Evolutionary conservation across 139 green algal genomes (phyloP).

Genomic region (Closterium sp.): DNA sequence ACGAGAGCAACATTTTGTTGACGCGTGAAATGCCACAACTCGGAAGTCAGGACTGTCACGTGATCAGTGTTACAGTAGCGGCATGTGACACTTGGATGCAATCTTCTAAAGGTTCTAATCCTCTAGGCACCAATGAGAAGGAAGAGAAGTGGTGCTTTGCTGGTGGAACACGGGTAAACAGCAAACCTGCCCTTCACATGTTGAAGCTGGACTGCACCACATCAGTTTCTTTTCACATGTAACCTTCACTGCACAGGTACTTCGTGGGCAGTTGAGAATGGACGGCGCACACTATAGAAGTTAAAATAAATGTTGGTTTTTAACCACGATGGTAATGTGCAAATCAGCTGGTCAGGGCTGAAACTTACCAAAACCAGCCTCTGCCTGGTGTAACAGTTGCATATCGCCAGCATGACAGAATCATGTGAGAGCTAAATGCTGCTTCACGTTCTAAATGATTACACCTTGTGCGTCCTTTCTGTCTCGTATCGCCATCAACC

Average conservation of each 20-base stretch:
- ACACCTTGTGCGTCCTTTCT: not conserved
- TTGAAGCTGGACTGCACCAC: no score
- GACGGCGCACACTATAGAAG: no score
- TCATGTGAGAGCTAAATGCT: not conserved
- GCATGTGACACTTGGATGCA: not conserved
- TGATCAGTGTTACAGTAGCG: not conserved
- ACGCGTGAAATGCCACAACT: not conserved
- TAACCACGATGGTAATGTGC: no score
- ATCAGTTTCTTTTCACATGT: no score
- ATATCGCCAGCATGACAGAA: not conserved
- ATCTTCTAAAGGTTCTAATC: not conserved
- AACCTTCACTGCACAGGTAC: no score
- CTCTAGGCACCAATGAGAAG: not conserved
- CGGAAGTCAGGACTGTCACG: not conserved
- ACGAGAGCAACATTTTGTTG: not conserved
- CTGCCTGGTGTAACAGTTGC: no score
- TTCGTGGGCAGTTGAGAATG: no score
- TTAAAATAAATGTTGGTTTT: no score
- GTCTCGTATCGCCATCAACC: no score
- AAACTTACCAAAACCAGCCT: not conserved
- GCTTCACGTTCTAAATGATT: not conserved
- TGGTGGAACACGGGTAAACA: not conserved
- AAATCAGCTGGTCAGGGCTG: no score
- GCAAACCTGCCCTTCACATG: not conserved
- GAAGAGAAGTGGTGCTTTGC: not conserved